Evolutionary conservation across 345 rosid species (phyloP).

Genomic region (rapeseed (Brassica napus)): DNA sequence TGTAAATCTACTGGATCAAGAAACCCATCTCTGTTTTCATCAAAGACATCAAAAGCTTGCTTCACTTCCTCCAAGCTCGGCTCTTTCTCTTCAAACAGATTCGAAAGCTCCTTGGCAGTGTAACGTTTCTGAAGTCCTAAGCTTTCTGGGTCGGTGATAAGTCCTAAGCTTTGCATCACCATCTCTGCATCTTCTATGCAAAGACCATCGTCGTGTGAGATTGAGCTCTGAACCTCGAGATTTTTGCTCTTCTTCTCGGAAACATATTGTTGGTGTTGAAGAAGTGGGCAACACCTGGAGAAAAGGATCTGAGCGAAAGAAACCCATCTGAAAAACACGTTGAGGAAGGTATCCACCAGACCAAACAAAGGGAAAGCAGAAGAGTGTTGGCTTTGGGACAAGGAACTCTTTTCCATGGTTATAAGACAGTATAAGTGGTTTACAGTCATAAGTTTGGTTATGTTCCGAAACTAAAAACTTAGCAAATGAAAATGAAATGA

Average conservation of each 20-base stretch:
- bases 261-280: slow-evolving; percentile 32
- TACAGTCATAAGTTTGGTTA: slow-evolving; percentile 14
- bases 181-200: slow-evolving; percentile 56
- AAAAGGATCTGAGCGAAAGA: slow-evolving; percentile 32
- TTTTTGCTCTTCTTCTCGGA: slow-evolving; percentile 35
- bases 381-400: slow-evolving; percentile 9
- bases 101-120: background rate
- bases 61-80: too few species aligned
- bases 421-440: slow-evolving; percentile 11
- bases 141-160: slow-evolving; percentile 45
- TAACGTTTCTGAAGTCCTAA: slow-evolving; percentile 43
- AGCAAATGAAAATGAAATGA: slow-evolving; percentile 18
- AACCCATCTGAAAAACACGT: slow-evolving; percentile 37
- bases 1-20: slow-evolving; percentile 70
- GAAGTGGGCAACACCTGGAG: slow-evolving; percentile 44
- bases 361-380: slow-evolving; percentile 30
- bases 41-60: too few species aligned
- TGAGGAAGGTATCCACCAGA: slow-evolving; percentile 31
- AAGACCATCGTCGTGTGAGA: slow-evolving; percentile 26
- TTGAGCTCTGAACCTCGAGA: slow-evolving; percentile 23
- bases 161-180: slow-evolving; percentile 64
- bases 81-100: too few species aligned
- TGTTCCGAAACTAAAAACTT: background rate
- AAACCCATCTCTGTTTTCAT: slow-evolving; percentile 69
- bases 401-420: slow-evolving; percentile 42